Evolutionary conservation across 2,329 filamentous ascomycete species (phyloP).

Genomic region (Colletotrichum sp.): DNA sequence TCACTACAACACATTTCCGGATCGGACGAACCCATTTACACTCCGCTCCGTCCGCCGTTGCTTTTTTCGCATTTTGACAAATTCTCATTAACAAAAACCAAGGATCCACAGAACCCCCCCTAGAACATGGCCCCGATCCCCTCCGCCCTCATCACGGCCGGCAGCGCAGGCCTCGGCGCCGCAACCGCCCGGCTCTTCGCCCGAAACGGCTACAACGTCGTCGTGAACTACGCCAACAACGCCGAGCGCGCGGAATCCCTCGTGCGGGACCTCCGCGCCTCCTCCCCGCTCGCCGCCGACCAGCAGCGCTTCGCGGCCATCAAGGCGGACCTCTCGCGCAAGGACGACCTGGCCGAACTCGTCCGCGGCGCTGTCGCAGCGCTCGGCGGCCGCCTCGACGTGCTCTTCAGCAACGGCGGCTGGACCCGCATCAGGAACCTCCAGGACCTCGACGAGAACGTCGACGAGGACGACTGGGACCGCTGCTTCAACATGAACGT

Average conservation of each 20-base stretch:
- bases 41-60: neutral
- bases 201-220: constrained; percentile 65
- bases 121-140: neutral
- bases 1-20: neutral
- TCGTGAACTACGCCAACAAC: constrained; percentile 69
- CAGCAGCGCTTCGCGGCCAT: constrained; percentile 53
- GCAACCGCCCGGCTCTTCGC: constrained; percentile 66
- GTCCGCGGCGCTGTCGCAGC: constrained; percentile 63
- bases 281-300: constrained; percentile 28
- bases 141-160: constrained; percentile 39
- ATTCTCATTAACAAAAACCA: neutral
- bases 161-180: constrained; percentile 65
- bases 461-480: constrained; percentile 53
- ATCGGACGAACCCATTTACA: neutral
- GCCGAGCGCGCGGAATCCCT: constrained; percentile 60
- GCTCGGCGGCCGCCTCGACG: constrained; percentile 70
- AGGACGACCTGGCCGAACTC: constrained; percentile 62
- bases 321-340: constrained; percentile 69
- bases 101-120: neutral
- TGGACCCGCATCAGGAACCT: constrained; percentile 55
- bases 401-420: constrained; percentile 77
- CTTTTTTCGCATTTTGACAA: neutral
- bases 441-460: constrained; percentile 50
- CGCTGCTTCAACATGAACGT: constrained; percentile 55
- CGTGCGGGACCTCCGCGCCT: constrained; percentile 51